Conservation (phyloP, 148 eudicot species). For the Rhododendron griersonianum region DNA sequence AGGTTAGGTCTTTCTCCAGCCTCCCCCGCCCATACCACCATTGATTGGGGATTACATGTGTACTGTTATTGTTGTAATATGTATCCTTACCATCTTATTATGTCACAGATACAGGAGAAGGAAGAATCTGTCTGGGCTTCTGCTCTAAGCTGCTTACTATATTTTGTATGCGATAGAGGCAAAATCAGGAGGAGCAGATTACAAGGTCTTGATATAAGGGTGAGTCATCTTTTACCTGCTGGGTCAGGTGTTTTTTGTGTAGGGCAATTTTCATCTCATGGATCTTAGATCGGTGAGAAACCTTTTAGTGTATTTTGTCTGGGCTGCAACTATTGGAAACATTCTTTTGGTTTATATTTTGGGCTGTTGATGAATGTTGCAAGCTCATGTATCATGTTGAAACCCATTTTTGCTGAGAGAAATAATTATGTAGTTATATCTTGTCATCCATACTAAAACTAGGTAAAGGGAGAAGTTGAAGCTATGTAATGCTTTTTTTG, state of each 20-base stretch:
- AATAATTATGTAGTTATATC: background rate
- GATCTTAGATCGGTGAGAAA: background rate
- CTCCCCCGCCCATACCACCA: background rate
- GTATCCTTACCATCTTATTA: background rate
- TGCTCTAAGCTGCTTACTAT: slow-evolving; percentile 90
- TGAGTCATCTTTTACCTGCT: slow-evolving; percentile 31
- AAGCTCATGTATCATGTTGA: background rate
- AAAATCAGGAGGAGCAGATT: slow-evolving; percentile 79
- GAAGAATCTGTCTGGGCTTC: slow-evolving; percentile 98
- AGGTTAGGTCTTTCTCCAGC: background rate
- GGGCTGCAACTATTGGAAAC: slow-evolving; percentile 1
- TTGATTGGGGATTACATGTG: background rate
- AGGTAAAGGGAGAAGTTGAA: background rate
- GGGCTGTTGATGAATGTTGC: slow-evolving; percentile 7
- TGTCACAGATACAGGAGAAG: slow-evolving; percentile 69
- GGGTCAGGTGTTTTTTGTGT: background rate
- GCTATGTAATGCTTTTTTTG: background rate
- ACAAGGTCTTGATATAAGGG: slow-evolving; percentile 91
- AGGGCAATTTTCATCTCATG: background rate
- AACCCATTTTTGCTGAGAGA: background rate
- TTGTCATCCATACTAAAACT: background rate
- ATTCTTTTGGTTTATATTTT: background rate
- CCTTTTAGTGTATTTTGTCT: background rate
- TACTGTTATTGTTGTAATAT: background rate
- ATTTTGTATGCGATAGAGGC: slow-evolving; percentile 90